phyloP scores from a whole-genome alignment of 2,329 filamentous ascomycete species.

The Apiospora koreana region DNA sequence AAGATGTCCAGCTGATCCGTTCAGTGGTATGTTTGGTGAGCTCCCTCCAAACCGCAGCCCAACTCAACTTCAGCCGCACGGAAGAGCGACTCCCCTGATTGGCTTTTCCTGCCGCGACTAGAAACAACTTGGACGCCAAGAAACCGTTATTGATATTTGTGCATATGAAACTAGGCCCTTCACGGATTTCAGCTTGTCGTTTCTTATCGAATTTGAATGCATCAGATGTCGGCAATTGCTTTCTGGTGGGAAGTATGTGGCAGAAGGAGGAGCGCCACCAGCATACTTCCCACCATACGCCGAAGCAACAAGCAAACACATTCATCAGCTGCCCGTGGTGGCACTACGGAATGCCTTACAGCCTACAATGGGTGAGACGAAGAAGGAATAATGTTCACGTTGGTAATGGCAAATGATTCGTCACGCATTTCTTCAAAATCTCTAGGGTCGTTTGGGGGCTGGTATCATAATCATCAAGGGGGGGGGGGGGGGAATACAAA shows the following conservation, averaged over 20 bases:
- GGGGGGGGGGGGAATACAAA: not conserved
- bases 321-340: too few species aligned
- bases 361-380: too few species aligned
- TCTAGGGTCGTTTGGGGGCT: not conserved
- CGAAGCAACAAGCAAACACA: not conserved
- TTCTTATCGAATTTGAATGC: too few species aligned
- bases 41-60: not conserved
- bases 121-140: not conserved
- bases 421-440: too few species aligned
- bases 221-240: not conserved
- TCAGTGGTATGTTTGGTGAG: too few species aligned
- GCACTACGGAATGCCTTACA: too few species aligned
- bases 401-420: not conserved
- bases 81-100: not conserved
- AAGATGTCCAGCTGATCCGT: not conserved
- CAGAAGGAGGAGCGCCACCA: not conserved
- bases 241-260: not conserved
- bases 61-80: not conserved
- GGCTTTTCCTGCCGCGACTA: not conserved
- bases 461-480: not conserved
- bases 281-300: not conserved
- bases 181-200: not conserved
- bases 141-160: not conserved
- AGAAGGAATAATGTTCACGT: not conserved
- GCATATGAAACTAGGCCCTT: not conserved